Percentiles rank a stretch among this genome's conserved stretches.
Conservation (phyloP, 306 rosid species). For the Spatholobus suberectus region DNA sequence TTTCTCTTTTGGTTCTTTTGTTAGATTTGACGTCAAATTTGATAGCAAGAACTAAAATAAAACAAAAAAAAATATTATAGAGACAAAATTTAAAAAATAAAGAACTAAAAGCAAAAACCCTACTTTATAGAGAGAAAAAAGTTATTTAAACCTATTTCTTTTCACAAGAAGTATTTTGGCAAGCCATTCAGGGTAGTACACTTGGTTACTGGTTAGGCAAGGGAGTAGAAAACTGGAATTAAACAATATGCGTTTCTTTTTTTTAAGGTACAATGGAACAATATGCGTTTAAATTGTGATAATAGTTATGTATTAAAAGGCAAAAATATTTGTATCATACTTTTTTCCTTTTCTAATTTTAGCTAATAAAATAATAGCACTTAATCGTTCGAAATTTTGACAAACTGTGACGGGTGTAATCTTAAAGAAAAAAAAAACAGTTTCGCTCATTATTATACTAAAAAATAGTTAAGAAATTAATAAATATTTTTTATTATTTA, state of each 20-base stretch:
- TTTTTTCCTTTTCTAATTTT: not conserved
- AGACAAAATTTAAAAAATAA: too few relatives aligned
- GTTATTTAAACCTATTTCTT: too few relatives aligned
- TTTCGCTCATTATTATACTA: not conserved
- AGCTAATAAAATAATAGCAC: not conserved
- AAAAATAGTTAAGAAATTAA: not conserved
- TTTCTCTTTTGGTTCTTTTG: too few relatives aligned
- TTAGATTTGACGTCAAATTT: too few relatives aligned
- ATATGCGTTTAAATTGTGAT: not conserved
- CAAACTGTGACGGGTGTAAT: not conserved
- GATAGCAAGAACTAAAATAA: too few relatives aligned
- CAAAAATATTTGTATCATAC: not conserved
- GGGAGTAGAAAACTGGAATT: not conserved
- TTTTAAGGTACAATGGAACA: too few relatives aligned
- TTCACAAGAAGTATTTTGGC: not conserved
- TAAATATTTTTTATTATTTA: not conserved
- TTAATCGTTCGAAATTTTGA: not conserved
- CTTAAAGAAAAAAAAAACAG: not conserved
- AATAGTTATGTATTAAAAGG: not conserved
- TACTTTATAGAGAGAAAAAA: too few relatives aligned
- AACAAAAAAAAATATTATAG: too few relatives aligned
- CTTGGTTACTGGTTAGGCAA: not conserved
- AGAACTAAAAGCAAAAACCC: too few relatives aligned
- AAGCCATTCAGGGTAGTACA: not conserved
- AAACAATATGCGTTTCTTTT: not conserved